These are phyloP conservation scores for Posidonia australis DNA, from an alignment of 106 monocot species.

Conservation along the genomic window DNA sequence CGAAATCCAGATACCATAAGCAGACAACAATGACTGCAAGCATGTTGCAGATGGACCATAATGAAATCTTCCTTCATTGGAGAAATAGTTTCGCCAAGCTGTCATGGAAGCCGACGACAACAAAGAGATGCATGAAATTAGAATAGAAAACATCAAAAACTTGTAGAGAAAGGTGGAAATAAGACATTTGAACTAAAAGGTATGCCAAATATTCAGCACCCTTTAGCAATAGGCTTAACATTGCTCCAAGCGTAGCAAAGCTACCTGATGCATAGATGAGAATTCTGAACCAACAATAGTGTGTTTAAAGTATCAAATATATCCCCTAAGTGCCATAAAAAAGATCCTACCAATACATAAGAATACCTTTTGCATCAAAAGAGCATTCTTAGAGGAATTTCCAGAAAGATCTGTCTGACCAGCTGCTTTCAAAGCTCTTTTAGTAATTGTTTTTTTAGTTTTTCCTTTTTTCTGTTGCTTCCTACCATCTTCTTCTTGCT, in stretches of 20 bases:
- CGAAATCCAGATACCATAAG: constrained; percentile 79
- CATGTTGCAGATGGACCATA: constrained; percentile 90
- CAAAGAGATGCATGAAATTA: not conserved
- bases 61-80: constrained; percentile 98
- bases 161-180: too few relatives aligned
- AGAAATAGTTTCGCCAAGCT: constrained; percentile 90
- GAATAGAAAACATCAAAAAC: not conserved
- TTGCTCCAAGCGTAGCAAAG: too few relatives aligned
- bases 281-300: too few relatives aligned
- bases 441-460: constrained; percentile 65
- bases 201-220: too few relatives aligned
- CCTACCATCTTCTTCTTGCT: constrained; percentile 72
- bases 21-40: constrained; percentile 76
- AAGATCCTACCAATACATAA: not conserved
- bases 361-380: constrained; percentile 81
- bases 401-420: constrained; percentile 73
- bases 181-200: too few relatives aligned
- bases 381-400: constrained; percentile 79
- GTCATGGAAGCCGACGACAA: not conserved
- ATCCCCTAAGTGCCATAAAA: too few relatives aligned
- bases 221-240: too few relatives aligned
- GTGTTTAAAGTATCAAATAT: too few relatives aligned
- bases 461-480: constrained; percentile 81
- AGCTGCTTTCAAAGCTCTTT: constrained; percentile 86
- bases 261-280: too few relatives aligned